These are phyloP conservation scores for Amphibolis antarctica DNA, from an alignment of 106 monocot species.

Conservation along the genomic window DNA sequence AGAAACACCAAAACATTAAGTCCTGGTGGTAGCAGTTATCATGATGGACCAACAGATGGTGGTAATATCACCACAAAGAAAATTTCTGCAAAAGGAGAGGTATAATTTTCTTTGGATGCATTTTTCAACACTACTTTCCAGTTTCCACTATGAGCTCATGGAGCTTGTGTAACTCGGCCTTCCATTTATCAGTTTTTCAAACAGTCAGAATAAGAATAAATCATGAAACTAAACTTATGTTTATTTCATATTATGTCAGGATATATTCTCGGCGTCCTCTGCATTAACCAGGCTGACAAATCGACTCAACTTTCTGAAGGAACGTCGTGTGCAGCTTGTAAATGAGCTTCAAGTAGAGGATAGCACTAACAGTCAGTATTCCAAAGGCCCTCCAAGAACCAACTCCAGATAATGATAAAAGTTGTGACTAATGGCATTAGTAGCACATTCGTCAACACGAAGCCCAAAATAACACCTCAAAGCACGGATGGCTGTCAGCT, in stretches of 20 bases:
- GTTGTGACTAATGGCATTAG: not conserved
- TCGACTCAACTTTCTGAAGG: slow-evolving; percentile 77
- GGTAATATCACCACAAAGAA: slow-evolving; percentile 25
- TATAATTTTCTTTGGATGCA: slow-evolving; percentile 10
- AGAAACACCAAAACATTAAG: slow-evolving; percentile 10
- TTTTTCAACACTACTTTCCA: not conserved
- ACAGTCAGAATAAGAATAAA: not conserved
- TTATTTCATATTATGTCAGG: not conserved
- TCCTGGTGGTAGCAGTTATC: not conserved
- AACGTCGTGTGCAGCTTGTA: slow-evolving; percentile 53
- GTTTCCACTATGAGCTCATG: not conserved
- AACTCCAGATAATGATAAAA: slow-evolving; percentile 24
- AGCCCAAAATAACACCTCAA: not conserved
- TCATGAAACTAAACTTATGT: no score
- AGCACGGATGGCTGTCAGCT: no score
- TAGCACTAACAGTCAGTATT: not conserved
- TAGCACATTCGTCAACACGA: not conserved
- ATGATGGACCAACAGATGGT: slow-evolving; percentile 3
- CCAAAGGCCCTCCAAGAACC: slow-evolving; percentile 19
- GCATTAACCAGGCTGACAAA: slow-evolving; percentile 54
- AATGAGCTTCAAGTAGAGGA: slow-evolving; percentile 45
- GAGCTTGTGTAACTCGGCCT: not conserved
- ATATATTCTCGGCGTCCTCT: slow-evolving; percentile 10
- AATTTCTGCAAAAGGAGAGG: slow-evolving; percentile 27
- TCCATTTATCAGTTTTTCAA: not conserved